These are phyloP conservation scores for Cladochytrium replicatum DNA, from an alignment of 192 early-diverging fungal genomes.

Conservation along the genomic window DNA sequence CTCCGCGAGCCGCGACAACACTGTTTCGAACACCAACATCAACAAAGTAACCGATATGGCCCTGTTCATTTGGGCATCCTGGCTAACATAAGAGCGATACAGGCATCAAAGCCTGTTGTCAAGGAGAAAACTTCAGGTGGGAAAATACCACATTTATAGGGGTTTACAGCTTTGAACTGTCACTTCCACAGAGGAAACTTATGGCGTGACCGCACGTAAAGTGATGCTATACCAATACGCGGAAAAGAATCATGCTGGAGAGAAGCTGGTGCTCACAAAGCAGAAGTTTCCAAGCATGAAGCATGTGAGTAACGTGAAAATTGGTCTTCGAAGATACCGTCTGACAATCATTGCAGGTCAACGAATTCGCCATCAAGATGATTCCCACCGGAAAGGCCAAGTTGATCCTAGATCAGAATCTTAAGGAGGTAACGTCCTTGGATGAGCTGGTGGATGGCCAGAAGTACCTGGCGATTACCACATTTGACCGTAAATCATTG, in stretches of 20 bases:
- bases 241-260: background rate
- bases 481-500: slow-evolving; percentile 13
- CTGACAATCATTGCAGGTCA: slow-evolving; percentile 10
- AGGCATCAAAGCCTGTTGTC: slow-evolving; percentile 17
- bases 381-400: slow-evolving; percentile 18
- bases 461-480: slow-evolving; percentile 18
- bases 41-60: too few species aligned
- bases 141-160: slow-evolving; percentile 10
- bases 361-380: slow-evolving; percentile 11
- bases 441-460: slow-evolving; percentile 13
- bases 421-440: slow-evolving; percentile 10
- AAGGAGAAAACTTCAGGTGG: slow-evolving; percentile 7
- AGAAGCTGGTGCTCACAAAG: background rate
- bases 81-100: too few species aligned
- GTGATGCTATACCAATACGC: background rate
- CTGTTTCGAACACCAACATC: too few species aligned
- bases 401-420: slow-evolving; percentile 15
- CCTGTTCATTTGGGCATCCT: too few species aligned
- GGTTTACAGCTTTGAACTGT: too few species aligned
- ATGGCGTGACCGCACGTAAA: background rate
- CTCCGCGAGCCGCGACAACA: slow-evolving; percentile 13
- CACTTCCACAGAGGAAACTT: too few species aligned
- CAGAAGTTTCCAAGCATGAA: background rate
- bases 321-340: too few species aligned
- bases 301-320: background rate